These are phyloP conservation scores for Candida labiduridarum DNA, from an alignment of 1,139 yeast genomes.

Conservation along the genomic window DNA sequence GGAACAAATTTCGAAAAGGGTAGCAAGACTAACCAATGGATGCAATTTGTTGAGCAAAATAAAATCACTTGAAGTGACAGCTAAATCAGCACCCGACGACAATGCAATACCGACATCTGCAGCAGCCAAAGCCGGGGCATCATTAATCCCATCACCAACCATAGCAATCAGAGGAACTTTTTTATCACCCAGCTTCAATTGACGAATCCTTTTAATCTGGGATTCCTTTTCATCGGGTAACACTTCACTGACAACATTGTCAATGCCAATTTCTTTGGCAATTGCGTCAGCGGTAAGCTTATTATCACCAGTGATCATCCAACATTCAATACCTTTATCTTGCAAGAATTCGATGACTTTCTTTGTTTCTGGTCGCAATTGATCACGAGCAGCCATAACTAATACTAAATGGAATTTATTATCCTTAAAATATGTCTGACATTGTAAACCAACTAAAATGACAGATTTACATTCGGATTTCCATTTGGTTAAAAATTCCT, in stretches of 20 bases:
- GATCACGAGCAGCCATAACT: conserved; percentile 64
- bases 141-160: conserved; percentile 69
- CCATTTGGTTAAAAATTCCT: conserved; percentile 49
- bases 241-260: conserved; percentile 70
- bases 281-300: conserved; percentile 66
- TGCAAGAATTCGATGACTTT: conserved; percentile 52
- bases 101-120: conserved; percentile 65
- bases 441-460: conserved; percentile 52
- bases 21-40: conserved; percentile 52
- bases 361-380: conserved; percentile 62
- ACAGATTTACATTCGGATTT: conserved; percentile 66
- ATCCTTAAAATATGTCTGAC: conserved; percentile 27
- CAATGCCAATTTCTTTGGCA: conserved; percentile 65
- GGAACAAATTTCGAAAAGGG: conserved; percentile 47
- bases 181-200: conserved; percentile 21
- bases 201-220: conserved; percentile 57
- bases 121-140: conserved; percentile 61
- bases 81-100: conserved; percentile 61
- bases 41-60: conserved; percentile 48
- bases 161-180: conserved; percentile 46
- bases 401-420: conserved; percentile 41
- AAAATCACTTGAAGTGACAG: conserved; percentile 60
- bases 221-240: conserved; percentile 73
- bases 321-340: conserved; percentile 53
- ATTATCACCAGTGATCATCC: conserved; percentile 79